Evolutionary conservation across 306 rosid genomes (phyloP), one percentile per base, ranked within the genome.

Genomic region (Pterocarpus santalinus): DNA sequence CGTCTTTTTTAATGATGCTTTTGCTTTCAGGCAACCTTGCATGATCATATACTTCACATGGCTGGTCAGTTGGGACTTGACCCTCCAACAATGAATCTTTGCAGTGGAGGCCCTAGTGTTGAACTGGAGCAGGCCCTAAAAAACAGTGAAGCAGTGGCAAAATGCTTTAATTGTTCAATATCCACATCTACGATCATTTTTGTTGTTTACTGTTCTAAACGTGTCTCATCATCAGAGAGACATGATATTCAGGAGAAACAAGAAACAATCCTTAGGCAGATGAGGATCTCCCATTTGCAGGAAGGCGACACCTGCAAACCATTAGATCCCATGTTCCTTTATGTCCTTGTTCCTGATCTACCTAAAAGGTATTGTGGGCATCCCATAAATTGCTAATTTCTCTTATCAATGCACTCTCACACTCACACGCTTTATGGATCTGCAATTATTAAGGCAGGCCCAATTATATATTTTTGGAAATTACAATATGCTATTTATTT

Each of bases 11-110:
- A 53, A 47, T 8, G 30, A 75, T 62, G 68, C 69, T 52, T 81
- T 80, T 81, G 28, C 75, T 83, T 82, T 61, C 89, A 95, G 98
- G 98, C 99, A 71, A 95, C 98, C 81, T 87, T 90, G 87, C 93
- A 95, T 81, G 85, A 83, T 86, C 88, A 90, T 84, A 80, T 95
- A 86, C 99, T 95, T 87, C 85, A 91, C 88, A 93, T 95, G 99
- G 99, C 99, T 82, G 99, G 98, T 78, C 99, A 95, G 62, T 80
- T 95, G 78, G 99, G 98, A 87, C 97, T 95, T 35, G 86, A 95
- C 63, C 98, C 99, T 77, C 91, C 99, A 22, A 95, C 94, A 56
- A 95, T 93, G 99, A 87, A 83, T 64, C 88, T 95, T 61, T 90
- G 93, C 80, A 66, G 81, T 56, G 99, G 96, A 62, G 93, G 93